phyloP scores from a whole-genome alignment of 768 basidiomycete species.

The Kwoniella shandongensis region DNA sequence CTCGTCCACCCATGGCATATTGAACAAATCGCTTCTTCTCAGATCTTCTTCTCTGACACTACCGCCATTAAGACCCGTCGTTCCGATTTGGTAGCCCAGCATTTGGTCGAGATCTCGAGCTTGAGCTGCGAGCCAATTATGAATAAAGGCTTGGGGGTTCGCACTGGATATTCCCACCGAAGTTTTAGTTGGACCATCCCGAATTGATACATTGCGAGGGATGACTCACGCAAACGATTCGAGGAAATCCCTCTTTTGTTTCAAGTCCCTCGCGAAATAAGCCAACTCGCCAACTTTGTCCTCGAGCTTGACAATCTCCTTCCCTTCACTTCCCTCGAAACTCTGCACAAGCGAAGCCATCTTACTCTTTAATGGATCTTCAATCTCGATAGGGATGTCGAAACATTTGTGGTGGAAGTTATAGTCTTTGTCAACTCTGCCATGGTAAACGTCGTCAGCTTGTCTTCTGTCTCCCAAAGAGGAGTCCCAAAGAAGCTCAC shows the following conservation, averaged over 20 bases:
- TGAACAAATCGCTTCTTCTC: slow-evolving; percentile 84
- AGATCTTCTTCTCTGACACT: slow-evolving; percentile 80
- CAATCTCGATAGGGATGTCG: slow-evolving; percentile 85
- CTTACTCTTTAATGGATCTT: slow-evolving; percentile 72
- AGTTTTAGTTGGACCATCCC: too few relatives aligned
- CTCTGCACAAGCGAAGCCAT: slow-evolving; percentile 69
- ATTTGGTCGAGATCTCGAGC: slow-evolving; percentile 85
- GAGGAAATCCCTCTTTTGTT: slow-evolving; percentile 82
- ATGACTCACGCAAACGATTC: slow-evolving; percentile 68
- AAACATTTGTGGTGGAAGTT: slow-evolving; percentile 66
- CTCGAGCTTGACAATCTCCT: slow-evolving; percentile 70
- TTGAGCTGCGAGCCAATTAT: slow-evolving; percentile 88
- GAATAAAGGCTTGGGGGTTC: slow-evolving; percentile 72
- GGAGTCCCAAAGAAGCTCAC: slow-evolving; percentile 21
- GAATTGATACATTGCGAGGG: too few relatives aligned
- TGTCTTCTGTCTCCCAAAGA: background rate
- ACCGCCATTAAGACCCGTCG: slow-evolving; percentile 55
- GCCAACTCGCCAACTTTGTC: slow-evolving; percentile 86
- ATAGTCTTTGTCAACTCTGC: slow-evolving; percentile 60
- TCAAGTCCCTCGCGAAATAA: slow-evolving; percentile 81
- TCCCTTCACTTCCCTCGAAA: slow-evolving; percentile 68
- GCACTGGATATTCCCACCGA: slow-evolving; percentile 31
- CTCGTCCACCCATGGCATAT: slow-evolving; percentile 80
- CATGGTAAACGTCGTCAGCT: background rate
- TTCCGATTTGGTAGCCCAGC: slow-evolving; percentile 72